Conservation (phyloP, 2,329 filamentous ascomycete species). For the Penicillium palitans region DNA sequence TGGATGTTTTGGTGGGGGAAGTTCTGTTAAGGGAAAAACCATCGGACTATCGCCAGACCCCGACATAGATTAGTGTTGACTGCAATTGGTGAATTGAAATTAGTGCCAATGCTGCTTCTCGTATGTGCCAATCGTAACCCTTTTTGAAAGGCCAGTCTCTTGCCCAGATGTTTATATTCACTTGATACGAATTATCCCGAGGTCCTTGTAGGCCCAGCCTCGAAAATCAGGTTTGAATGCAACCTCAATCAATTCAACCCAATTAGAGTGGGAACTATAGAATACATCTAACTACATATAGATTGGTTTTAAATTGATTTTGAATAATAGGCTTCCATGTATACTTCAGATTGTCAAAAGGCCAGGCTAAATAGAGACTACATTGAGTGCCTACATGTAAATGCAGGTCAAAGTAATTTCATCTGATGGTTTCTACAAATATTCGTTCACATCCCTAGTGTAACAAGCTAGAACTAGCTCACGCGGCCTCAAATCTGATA, state of each 20-base stretch:
- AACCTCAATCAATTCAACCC: neutral
- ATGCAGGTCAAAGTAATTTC: neutral
- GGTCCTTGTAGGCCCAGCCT: neutral
- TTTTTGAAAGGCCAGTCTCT: neutral
- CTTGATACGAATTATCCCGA: slow-evolving; percentile 4
- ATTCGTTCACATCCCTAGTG: slow-evolving; percentile 26
- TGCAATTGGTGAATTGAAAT: neutral
- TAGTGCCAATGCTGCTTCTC: neutral
- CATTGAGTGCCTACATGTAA: neutral
- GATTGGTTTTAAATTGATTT: neutral
- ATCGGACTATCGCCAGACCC: slow-evolving; percentile 20
- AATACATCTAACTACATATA: neutral
- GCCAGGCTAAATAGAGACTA: neutral
- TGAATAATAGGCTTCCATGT: neutral
- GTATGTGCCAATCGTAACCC: neutral
- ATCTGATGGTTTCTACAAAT: slow-evolving; percentile 21
- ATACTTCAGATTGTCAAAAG: neutral
- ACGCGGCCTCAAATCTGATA: slow-evolving; percentile 9
- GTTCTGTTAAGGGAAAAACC: slow-evolving; percentile 9
- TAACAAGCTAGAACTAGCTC: slow-evolving; percentile 7
- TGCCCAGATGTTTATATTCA: neutral
- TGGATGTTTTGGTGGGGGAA: slow-evolving; percentile 12
- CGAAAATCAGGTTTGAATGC: neutral
- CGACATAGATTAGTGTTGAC: slow-evolving; percentile 7
- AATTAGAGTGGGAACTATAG: neutral